Percentiles rank a stretch among this genome's conserved stretches.
Evolutionary conservation across 352 stramenopile genomes (phyloP).

Genomic region (Pythium monospermum): DNA sequence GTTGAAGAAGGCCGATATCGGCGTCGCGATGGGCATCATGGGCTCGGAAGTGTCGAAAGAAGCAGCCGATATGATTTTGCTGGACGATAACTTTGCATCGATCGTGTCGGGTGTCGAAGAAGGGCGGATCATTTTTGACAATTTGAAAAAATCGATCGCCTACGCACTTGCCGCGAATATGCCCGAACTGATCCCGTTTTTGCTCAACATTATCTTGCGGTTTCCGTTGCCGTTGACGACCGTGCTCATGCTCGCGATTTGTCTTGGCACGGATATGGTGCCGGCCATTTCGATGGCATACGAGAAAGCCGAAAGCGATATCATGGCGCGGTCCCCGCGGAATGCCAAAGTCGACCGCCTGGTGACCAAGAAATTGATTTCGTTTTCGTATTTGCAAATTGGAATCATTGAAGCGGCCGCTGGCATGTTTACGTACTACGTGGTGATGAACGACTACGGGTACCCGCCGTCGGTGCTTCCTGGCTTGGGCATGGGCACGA

Average conservation of each 20-base stretch:
- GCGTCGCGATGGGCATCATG: conserved; percentile 97
- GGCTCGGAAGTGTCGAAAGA: conserved; percentile 95
- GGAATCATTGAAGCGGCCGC: conserved; percentile 84
- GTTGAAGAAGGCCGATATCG: conserved; percentile 96
- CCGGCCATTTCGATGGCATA: conserved; percentile 91
- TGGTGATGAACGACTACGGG: conserved; percentile 87
- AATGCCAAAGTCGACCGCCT: conserved; percentile 81
- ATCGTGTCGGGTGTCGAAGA: conserved; percentile 94
- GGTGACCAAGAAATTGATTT: conserved; percentile 87
- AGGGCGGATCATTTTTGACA: conserved; percentile 94
- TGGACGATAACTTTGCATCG: conserved; percentile 97
- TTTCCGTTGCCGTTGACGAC: conserved; percentile 88
- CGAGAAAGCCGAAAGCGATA: conserved; percentile 82
- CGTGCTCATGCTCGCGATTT: conserved; percentile 90
- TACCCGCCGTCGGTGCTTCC: conserved; percentile 76
- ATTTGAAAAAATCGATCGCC: conserved; percentile 92
- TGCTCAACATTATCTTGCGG: conserved; percentile 80
- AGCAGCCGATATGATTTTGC: conserved; percentile 93
- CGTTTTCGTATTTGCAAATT: conserved; percentile 84
- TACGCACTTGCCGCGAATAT: conserved; percentile 93
- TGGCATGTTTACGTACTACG: conserved; percentile 85
- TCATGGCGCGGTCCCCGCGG: conserved; percentile 78
- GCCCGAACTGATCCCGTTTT: conserved; percentile 80
- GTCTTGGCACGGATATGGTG: conserved; percentile 90
- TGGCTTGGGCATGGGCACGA: conserved; percentile 67